Conservation (phyloP, 1,284 basidiomycete genomes). For the Athelia psychrophila region DNA sequence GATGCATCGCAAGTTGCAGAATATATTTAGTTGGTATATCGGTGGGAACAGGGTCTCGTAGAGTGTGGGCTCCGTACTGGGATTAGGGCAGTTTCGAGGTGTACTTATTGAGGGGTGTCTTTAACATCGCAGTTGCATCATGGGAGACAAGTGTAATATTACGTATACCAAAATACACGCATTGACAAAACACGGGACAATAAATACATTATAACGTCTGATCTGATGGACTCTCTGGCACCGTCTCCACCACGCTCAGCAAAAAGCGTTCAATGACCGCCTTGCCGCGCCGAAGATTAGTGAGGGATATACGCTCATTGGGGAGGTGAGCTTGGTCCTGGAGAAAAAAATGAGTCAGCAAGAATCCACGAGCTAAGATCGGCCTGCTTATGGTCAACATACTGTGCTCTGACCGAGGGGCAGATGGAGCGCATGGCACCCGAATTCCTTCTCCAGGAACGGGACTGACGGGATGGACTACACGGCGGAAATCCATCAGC, state of each 20-base stretch:
- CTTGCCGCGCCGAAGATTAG: slow-evolving; percentile 74
- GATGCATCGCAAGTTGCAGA: too few species aligned
- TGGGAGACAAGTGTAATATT: too few species aligned
- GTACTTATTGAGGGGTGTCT: too few species aligned
- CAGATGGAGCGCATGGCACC: slow-evolving; percentile 80
- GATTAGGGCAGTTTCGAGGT: too few species aligned
- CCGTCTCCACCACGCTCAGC: slow-evolving; percentile 25
- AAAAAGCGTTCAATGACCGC: slow-evolving; percentile 75
- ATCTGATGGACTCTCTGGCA: too few species aligned
- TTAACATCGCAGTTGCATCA: too few species aligned
- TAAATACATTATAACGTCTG: too few species aligned
- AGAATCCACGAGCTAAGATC: not conserved
- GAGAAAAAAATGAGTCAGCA: slow-evolving; percentile 2
- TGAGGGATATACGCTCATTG: slow-evolving; percentile 79
- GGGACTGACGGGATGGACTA: slow-evolving; percentile 91
- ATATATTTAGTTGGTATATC: too few species aligned
- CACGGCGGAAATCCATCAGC: slow-evolving; percentile 4
- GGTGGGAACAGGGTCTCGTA: too few species aligned
- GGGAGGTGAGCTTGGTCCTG: slow-evolving; percentile 87
- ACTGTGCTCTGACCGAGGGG: slow-evolving; percentile 87
- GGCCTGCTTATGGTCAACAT: slow-evolving; percentile 16
- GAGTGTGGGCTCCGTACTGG: too few species aligned
- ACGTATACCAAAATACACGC: too few species aligned
- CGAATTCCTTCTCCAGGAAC: slow-evolving; percentile 89
- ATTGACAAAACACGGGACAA: too few species aligned